Conservation (phyloP, 2,329 filamentous ascomycete genomes). For the Ceratocystis variospora region DNA sequence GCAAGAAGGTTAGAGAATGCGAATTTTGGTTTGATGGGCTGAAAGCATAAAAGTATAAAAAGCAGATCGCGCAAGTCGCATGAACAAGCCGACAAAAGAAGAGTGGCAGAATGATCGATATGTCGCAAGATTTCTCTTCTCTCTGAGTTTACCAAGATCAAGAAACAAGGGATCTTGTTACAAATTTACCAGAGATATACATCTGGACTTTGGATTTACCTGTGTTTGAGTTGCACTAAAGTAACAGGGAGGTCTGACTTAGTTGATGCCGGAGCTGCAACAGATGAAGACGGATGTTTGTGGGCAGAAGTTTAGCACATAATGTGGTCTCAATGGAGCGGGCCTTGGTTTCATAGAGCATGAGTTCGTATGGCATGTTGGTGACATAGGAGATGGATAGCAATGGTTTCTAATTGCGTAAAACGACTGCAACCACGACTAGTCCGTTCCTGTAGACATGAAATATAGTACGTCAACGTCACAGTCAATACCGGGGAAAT, state of each 20-base stretch:
- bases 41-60: not conserved
- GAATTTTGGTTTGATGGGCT: not conserved
- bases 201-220: not conserved
- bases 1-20: not conserved
- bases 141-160: not conserved
- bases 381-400: too few relatives aligned
- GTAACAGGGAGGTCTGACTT: not conserved
- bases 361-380: too few relatives aligned
- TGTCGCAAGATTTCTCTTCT: not conserved
- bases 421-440: not conserved
- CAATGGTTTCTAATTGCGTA: not conserved
- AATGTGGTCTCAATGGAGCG: too few relatives aligned
- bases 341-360: too few relatives aligned
- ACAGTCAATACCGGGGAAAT: not conserved
- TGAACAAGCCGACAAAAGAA: not conserved
- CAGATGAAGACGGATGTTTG: not conserved
- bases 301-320: not conserved
- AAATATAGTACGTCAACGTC: not conserved
- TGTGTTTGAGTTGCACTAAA: not conserved
- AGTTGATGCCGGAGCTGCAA: not conserved
- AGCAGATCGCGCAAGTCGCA: not conserved
- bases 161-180: not conserved
- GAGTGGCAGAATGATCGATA: not conserved
- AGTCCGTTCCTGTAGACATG: not conserved
- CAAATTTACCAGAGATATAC: not conserved